phyloP scores from a whole-genome alignment of 108 stramenopile genomes.

The Pseudonitzschia pungens region DNA sequence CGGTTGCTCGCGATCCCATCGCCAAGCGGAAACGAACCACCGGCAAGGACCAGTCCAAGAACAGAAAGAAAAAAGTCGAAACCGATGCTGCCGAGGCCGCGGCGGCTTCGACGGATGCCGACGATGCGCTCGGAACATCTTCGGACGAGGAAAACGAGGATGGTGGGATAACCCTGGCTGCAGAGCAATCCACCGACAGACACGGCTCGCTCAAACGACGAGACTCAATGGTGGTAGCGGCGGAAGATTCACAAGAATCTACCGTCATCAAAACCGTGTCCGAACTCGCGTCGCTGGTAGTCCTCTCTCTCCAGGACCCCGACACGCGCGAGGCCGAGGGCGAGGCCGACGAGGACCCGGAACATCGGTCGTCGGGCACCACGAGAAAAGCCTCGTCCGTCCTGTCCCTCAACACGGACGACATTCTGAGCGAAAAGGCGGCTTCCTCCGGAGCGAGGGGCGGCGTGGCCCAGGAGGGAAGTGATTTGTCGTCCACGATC shows the following conservation, averaged over 20 bases:
- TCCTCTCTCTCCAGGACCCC: constrained; percentile 27
- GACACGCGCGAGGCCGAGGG: background rate
- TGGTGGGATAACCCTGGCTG: constrained; percentile 5
- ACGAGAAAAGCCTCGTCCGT: constrained; percentile 9
- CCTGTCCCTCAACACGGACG: constrained; percentile 30
- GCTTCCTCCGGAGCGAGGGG: constrained; percentile 7
- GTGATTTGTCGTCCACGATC: constrained; percentile 51
- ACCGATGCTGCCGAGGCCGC: background rate
- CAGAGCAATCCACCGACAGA: background rate
- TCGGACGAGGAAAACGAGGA: constrained; percentile 13
- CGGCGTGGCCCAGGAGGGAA: constrained; percentile 28
- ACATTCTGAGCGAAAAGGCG: constrained; percentile 36
- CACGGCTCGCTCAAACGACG: constrained; percentile 2
- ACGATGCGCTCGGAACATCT: constrained; percentile 2
- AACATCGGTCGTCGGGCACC: background rate
- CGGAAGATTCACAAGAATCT: constrained; percentile 57
- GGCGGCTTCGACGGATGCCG: background rate
- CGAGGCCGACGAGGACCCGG: background rate
- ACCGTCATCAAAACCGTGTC: constrained; percentile 44
- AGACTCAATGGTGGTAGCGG: constrained; percentile 35
- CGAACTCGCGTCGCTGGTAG: constrained; percentile 44
- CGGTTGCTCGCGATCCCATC: constrained; percentile 28
- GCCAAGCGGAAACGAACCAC: constrained; percentile 15
- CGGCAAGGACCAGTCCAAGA: background rate
- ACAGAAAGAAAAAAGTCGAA: background rate